Percentiles rank a stretch among this genome's conserved stretches.
Evolutionary conservation across 2,329 filamentous ascomycete species (phyloP).

Genomic region (Leptographium flavum): DNA sequence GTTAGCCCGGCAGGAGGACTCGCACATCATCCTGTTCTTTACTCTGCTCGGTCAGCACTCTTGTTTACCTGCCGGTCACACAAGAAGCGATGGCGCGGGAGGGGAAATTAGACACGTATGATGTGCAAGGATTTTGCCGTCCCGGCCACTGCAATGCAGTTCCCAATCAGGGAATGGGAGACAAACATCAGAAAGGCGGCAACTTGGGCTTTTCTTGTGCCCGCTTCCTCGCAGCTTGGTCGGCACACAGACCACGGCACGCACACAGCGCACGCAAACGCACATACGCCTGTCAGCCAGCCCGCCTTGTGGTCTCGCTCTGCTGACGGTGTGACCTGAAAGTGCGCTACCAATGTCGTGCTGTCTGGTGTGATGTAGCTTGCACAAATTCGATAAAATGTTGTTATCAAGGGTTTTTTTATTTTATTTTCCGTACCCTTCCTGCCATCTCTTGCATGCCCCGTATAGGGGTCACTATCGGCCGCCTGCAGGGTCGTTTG

Average conservation of each 20-base stretch:
- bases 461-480: not conserved
- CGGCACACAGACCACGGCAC: too few relatives aligned
- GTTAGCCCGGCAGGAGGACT: too few relatives aligned
- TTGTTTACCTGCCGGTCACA: not conserved
- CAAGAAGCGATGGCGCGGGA: not conserved
- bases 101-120: not conserved
- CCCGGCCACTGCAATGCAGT: not conserved
- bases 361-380: too few relatives aligned
- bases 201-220: too few relatives aligned
- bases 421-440: not conserved
- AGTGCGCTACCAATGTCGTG: not conserved
- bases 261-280: too few relatives aligned
- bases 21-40: not conserved
- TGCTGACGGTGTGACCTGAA: not conserved
- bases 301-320: not conserved
- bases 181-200: too few relatives aligned
- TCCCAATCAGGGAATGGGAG: not conserved
- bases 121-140: not conserved
- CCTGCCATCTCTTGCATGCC: not conserved
- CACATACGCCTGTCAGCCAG: conserved; percentile 1
- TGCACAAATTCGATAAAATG: too few relatives aligned
- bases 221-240: too few relatives aligned
- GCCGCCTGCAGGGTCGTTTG: conserved; percentile 16
- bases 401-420: conserved; percentile 2
- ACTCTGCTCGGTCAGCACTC: not conserved